Percentiles rank a stretch among this genome's conserved stretches.
Conservation (phyloP, 805 yeast genomes). For the Saturnispora sanitii region DNA sequence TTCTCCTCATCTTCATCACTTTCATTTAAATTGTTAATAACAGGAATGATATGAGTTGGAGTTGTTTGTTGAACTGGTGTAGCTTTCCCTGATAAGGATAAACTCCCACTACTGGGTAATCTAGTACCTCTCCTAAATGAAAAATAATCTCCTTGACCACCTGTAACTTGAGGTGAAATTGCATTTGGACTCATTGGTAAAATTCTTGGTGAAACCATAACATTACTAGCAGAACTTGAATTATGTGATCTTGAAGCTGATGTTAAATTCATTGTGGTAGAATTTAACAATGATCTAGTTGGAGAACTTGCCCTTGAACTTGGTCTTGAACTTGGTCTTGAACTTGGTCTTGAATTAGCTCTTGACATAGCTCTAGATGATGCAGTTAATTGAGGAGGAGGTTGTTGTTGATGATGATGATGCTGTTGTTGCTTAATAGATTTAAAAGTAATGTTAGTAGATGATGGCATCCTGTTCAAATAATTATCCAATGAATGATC, state of each 20-base stretch:
- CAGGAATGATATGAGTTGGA: conserved; percentile 2
- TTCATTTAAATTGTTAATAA: neutral
- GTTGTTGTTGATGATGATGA: no score
- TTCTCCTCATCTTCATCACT: neutral
- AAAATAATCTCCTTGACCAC: conserved; percentile 11
- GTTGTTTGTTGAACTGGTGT: conserved; percentile 6
- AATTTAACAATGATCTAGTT: no score
- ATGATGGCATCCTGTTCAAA: conserved; percentile 1
- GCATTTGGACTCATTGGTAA: conserved; percentile 5
- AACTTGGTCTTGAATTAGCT: conserved; percentile 6
- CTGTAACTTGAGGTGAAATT: neutral
- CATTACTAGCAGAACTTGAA: neutral
- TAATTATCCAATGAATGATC: conserved; percentile 8
- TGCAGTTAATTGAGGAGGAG: neutral
- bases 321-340: conserved; percentile 11
- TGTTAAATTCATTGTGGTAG: neutral
- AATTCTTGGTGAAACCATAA: neutral
- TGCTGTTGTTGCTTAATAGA: no score
- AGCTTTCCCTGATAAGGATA: no score
- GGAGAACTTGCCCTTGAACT: no score
- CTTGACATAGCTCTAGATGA: conserved; percentile 9
- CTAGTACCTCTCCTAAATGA: conserved; percentile 13
- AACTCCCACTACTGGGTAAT: conserved; percentile 9
- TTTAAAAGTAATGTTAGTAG: conserved; percentile 1
- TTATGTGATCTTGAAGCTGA: neutral